Conservation (phyloP, 306 rosid genomes). For the Gastrolobium villosum region DNA sequence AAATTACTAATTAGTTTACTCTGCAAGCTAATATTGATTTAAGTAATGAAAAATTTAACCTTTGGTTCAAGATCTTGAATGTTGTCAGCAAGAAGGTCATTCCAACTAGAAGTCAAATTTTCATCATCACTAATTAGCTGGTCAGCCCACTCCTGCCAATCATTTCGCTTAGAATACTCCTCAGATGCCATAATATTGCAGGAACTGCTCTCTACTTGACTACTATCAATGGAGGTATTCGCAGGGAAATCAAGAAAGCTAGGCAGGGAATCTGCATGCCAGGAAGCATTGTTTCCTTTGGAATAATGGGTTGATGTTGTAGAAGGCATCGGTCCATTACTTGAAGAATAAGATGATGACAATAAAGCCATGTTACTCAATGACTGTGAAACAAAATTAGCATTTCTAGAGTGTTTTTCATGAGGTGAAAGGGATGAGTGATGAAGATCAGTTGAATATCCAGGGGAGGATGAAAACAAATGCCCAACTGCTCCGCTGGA, state of each 20-base stretch:
- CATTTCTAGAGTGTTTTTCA: constrained; percentile 63
- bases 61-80: constrained; percentile 82
- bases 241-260: constrained; percentile 80
- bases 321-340: constrained; percentile 62
- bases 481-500: constrained; percentile 86
- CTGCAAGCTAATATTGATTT: constrained; percentile 46
- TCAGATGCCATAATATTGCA: constrained; percentile 74
- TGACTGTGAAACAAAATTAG: constrained; percentile 71
- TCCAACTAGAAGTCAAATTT: constrained; percentile 83
- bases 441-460: constrained; percentile 84
- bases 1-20: constrained; percentile 45
- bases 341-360: constrained; percentile 71
- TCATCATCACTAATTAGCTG: constrained; percentile 87
- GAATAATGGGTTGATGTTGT: constrained; percentile 62
- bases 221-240: constrained; percentile 67
- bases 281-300: constrained; percentile 69
- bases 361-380: constrained; percentile 58
- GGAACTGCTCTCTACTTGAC: constrained; percentile 74
- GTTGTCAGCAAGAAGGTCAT: constrained; percentile 81
- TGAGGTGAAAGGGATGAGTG: constrained; percentile 77
- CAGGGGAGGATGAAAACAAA: constrained; percentile 87
- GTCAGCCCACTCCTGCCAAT: constrained; percentile 99
- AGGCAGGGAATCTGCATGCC: constrained; percentile 81
- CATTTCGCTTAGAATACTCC: constrained; percentile 74
- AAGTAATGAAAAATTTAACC: constrained; percentile 60